Evolutionary conservation across 2,329 filamentous ascomycete genomes (phyloP), one percentile per base, ranked within the genome.

Genomic region (Akanthomyces muscarius): DNA sequence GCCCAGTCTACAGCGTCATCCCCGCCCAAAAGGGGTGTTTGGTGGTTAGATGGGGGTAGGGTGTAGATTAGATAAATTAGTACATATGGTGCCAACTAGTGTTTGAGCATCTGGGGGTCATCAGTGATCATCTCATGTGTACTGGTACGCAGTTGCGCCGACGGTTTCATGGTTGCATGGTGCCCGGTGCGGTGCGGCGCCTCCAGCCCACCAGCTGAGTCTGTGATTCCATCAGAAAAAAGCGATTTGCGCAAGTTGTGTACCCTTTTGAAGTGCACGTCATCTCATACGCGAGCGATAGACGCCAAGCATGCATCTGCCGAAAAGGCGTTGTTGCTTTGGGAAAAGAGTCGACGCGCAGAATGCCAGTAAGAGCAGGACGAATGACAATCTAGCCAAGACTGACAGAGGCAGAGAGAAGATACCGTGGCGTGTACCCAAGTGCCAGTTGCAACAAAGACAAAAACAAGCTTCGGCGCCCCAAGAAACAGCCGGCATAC

Each of bases 1-100:
- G 14, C 5, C 13, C 23, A 55, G 4, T 25, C 18, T 21, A 44
- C n/a, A 10, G 30, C 11, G 50, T 44, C 45, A 58, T 11, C 30
- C 18, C 30, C 44, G 30, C 21, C 21, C 6, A 25, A 21, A 21
- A 28, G 52, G 44, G 56, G 56, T 33, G 56, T 41, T 21, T 38
- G 33, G 48, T 42, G 33, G 45, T 33, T 18, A 25, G 55, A 48
- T 57, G 21, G 51, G 51, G 51, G 33, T 44, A 58, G 55, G 55
- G 55, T 58, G 55, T 14, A 48, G 56, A 50, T 50, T 59, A 38
- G 55, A 58, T 36, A 28, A n/a, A 42, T 52, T 52, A 14, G 45
- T 14, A 47, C 23, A 14, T 7, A 8, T 16, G 21, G 4, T 25
- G 21, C 21, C 0, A 25, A 25, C 23, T 41, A 13, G 18, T 23